These are phyloP conservation scores for Orychophragmus violaceus DNA, from an alignment of 345 rosid species.

Conservation along the genomic window DNA sequence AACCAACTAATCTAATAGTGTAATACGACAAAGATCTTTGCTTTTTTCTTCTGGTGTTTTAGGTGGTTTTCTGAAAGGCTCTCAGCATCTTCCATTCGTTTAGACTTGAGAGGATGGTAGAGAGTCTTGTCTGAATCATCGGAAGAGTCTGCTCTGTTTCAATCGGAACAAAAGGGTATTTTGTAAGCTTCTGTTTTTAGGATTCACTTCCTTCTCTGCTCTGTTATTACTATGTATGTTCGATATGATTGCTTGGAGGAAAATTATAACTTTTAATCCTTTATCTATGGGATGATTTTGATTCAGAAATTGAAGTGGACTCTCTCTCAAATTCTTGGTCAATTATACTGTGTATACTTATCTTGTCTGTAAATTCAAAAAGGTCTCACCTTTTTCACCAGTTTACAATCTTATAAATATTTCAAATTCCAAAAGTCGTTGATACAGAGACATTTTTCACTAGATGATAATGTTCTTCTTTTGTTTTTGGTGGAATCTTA, in stretches of 20 bases:
- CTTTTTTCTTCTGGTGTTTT: not conserved
- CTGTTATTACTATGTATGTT: not conserved
- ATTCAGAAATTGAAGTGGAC: not conserved
- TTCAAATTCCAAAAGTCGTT: not conserved
- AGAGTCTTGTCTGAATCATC: not conserved
- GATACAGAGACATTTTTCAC: not conserved
- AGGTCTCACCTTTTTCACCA: conserved; percentile 9
- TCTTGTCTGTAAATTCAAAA: not conserved
- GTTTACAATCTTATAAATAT: not conserved
- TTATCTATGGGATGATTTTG: not conserved
- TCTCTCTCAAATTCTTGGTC: conserved; percentile 3
- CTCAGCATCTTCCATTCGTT: conserved; percentile 4
- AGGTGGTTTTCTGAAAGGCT: not conserved
- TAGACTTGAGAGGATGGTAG: not conserved
- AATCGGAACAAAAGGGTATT: not conserved
- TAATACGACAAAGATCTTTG: not conserved
- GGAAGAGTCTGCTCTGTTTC: not conserved
- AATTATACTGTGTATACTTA: not conserved
- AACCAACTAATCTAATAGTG: not conserved
- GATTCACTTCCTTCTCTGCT: not conserved
- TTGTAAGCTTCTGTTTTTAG: not conserved
- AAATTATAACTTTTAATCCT: not conserved
- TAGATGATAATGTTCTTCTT: not conserved
- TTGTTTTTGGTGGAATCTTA: conserved; percentile 8
- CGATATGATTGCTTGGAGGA: not conserved